Evolutionary conservation across 108 stramenopile genomes (phyloP).

Genomic region (Pseudonitzschia multistriata): DNA sequence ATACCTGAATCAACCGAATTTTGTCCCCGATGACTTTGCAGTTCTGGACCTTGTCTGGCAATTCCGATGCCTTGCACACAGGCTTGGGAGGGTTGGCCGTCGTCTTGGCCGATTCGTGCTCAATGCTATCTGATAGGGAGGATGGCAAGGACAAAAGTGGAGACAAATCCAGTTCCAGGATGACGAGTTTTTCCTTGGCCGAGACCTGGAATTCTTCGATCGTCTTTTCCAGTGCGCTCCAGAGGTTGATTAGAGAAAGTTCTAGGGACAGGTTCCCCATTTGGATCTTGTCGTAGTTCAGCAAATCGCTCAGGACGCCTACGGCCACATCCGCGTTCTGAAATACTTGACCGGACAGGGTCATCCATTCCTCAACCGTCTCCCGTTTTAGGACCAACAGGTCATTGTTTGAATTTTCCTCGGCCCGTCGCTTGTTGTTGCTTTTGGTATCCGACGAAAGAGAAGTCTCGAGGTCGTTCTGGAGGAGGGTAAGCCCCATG

Average conservation of each 20-base stretch:
- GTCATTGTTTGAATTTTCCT: neutral
- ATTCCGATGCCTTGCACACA: neutral
- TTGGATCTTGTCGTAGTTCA: conserved; percentile 52
- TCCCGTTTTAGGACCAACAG: neutral
- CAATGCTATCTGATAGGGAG: neutral
- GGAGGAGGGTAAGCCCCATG: conserved; percentile 47
- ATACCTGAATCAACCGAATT: conserved; percentile 30
- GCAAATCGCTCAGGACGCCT: conserved; percentile 44
- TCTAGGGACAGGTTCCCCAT: conserved; percentile 30
- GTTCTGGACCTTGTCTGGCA: neutral
- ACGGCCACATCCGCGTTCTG: conserved; percentile 39
- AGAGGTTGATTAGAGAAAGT: conserved; percentile 26
- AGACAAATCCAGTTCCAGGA: conserved; percentile 9
- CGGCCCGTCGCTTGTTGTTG: neutral
- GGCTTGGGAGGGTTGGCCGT: neutral
- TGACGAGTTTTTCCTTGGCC: conserved; percentile 27
- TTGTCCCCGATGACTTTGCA: conserved; percentile 34
- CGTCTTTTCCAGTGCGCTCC: conserved; percentile 18
- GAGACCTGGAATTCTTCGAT: conserved; percentile 30
- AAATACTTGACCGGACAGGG: conserved; percentile 15
- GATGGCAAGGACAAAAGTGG: neutral
- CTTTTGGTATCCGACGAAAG: neutral
- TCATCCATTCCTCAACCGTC: neutral
- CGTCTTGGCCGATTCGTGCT: neutral
- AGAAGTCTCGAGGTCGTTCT: conserved; percentile 18